These are phyloP conservation scores for Colletotrichum cereale DNA, from an alignment of 2,329 filamentous ascomycete genomes.

Conservation along the genomic window DNA sequence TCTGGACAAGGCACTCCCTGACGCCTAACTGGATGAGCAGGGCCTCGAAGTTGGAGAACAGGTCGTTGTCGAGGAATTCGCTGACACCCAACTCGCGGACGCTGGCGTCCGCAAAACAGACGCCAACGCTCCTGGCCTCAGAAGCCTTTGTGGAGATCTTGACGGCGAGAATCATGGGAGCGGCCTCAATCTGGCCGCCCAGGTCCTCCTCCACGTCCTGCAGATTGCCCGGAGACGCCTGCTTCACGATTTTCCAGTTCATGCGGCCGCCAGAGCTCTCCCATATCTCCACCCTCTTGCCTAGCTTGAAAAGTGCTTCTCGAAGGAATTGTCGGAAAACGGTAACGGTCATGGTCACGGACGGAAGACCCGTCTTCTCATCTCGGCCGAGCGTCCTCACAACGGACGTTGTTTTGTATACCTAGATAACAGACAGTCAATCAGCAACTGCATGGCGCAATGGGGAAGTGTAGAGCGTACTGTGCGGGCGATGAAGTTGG, in stretches of 20 bases:
- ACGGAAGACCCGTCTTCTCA: slow-evolving; percentile 86
- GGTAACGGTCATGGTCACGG: slow-evolving; percentile 94
- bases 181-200: slow-evolving; percentile 85
- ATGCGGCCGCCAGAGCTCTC: slow-evolving; percentile 80
- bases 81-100: slow-evolving; percentile 95
- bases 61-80: slow-evolving; percentile 98
- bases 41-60: slow-evolving; percentile 98
- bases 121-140: slow-evolving; percentile 88
- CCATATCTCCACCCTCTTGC: slow-evolving; percentile 94
- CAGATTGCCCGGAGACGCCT: slow-evolving; percentile 94
- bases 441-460: background rate
- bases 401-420: slow-evolving; percentile 98
- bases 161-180: slow-evolving; percentile 94
- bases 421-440: slow-evolving; percentile 57
- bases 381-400: slow-evolving; percentile 88
- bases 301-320: slow-evolving; percentile 91
- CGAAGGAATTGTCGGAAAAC: slow-evolving; percentile 96
- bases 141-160: slow-evolving; percentile 90
- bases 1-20: slow-evolving; percentile 90
- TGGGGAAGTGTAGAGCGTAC: slow-evolving; percentile 56
- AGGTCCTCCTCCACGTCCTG: slow-evolving; percentile 98
- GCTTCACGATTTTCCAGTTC: slow-evolving; percentile 92
- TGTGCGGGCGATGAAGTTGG: slow-evolving; percentile 83
- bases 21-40: slow-evolving; percentile 96
- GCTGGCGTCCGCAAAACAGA: slow-evolving; percentile 97